A percentile compares a stretch with the other conserved stretches of the same genome.
phyloP scores from a whole-genome alignment of 1,284 basidiomycete genomes.

The Naganishia albida region DNA sequence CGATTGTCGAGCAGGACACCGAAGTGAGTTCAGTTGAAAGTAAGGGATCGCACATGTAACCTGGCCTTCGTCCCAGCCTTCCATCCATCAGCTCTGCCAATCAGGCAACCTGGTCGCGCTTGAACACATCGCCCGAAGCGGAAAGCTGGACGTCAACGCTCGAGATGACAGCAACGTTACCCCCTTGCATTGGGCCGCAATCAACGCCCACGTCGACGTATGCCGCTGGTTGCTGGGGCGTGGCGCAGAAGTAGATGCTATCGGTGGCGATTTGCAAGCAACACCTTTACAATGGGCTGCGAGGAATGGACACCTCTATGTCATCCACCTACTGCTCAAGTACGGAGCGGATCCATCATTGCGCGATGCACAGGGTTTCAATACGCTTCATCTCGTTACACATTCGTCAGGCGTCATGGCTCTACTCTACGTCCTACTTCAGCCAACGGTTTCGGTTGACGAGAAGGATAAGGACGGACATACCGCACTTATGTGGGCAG shows the following conservation, averaged over 20 bases:
- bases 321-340: conserved; percentile 85
- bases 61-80: background rate
- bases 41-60: background rate
- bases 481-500: conserved; percentile 97
- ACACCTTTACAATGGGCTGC: conserved; percentile 99
- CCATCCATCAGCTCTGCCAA: conserved; percentile 78
- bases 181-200: conserved; percentile 92
- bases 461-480: conserved; percentile 88
- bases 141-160: conserved; percentile 72
- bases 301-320: conserved; percentile 87
- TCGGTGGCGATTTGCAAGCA: conserved; percentile 92
- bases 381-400: conserved; percentile 89
- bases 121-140: conserved; percentile 66
- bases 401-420: conserved; percentile 95
- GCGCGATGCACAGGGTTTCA: conserved; percentile 92
- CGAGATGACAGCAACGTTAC: conserved; percentile 89
- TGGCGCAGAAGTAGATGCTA: conserved; percentile 91
- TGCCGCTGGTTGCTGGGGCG: conserved; percentile 75
- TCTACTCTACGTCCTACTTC: conserved; percentile 85
- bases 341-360: conserved; percentile 91
- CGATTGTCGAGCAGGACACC: background rate
- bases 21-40: background rate
- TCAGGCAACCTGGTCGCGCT: conserved; percentile 75
- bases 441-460: conserved; percentile 78
- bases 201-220: conserved; percentile 52